Conservation (phyloP, 768 basidiomycete genomes). For the Leccinum broughii region DNA sequence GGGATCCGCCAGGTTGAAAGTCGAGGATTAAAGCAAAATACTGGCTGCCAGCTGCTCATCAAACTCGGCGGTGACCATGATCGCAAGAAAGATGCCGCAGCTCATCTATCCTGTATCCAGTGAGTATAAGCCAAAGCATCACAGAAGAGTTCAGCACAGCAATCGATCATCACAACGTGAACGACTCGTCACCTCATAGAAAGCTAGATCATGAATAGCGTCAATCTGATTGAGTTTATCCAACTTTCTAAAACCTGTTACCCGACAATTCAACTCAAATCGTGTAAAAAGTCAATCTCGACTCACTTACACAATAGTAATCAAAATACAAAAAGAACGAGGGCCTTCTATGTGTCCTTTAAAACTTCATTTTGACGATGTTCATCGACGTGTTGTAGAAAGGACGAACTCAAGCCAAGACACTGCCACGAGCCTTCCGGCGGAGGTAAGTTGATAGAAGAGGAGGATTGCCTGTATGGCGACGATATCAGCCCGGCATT, state of each 20-base stretch:
- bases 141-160: neutral
- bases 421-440: too few relatives aligned
- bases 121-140: neutral
- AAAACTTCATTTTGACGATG: neutral
- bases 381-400: neutral
- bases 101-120: neutral
- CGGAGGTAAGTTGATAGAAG: too few relatives aligned
- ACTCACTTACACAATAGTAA: neutral
- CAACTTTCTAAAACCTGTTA: neutral
- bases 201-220: neutral
- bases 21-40: neutral
- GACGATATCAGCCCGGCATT: too few relatives aligned
- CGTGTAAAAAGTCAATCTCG: neutral
- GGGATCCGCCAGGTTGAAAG: neutral
- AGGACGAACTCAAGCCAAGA: too few relatives aligned
- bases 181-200: too few relatives aligned
- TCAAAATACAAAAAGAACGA: neutral
- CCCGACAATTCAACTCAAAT: neutral
- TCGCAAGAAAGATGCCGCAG: neutral
- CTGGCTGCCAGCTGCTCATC: too few relatives aligned
- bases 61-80: neutral
- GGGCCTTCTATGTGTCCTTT: neutral
- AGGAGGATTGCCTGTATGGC: too few relatives aligned
- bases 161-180: neutral
- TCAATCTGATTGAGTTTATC: neutral